Percentiles rank a stretch among this genome's conserved stretches.
These are phyloP conservation scores for Biscogniauxia sp. DNA, from an alignment of 2,329 filamentous ascomycete species.

Conservation along the genomic window DNA sequence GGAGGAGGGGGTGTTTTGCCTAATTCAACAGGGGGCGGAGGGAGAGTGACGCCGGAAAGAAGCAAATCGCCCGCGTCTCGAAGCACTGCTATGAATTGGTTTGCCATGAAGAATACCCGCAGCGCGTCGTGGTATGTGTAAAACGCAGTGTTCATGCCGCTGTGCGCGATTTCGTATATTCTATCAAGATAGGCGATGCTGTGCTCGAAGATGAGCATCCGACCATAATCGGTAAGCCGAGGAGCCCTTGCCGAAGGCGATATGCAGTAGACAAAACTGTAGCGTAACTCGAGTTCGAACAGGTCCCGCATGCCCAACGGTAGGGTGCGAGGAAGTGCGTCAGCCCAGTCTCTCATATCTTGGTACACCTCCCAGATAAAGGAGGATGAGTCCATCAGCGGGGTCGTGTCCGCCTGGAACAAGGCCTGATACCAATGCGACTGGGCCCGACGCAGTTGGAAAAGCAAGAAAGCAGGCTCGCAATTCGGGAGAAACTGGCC, in stretches of 20 bases:
- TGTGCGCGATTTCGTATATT: constrained; percentile 65
- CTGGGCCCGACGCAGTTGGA: constrained; percentile 79
- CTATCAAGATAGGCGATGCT: constrained; percentile 77
- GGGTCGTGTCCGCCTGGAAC: constrained; percentile 71
- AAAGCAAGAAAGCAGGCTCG: constrained; percentile 72
- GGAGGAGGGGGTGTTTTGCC: constrained; percentile 52
- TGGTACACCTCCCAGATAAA: constrained; percentile 76
- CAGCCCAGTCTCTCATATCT: constrained; percentile 77
- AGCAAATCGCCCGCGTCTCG: constrained; percentile 56
- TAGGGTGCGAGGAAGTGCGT: constrained; percentile 66
- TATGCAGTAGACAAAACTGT: constrained; percentile 87
- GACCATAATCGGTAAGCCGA: constrained; percentile 70
- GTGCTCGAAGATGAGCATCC: constrained; percentile 81
- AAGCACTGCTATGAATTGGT: constrained; percentile 61
- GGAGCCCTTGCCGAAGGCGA: constrained; percentile 76
- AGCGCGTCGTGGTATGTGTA: constrained; percentile 87
- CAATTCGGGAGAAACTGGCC: constrained; percentile 51
- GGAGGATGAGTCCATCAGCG: constrained; percentile 65
- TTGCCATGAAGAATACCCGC: constrained; percentile 73
- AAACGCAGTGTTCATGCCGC: constrained; percentile 60
- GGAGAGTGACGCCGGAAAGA: constrained; percentile 47
- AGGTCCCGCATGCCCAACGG: constrained; percentile 67
- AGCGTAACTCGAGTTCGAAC: constrained; percentile 85
- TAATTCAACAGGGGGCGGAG: constrained; percentile 41
- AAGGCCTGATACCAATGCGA: constrained; percentile 88